Percentiles rank a stretch among this genome's conserved stretches.
Evolutionary conservation across 495 filamentous ascomycete species (phyloP).

Genomic region (Terfezia boudieri): DNA sequence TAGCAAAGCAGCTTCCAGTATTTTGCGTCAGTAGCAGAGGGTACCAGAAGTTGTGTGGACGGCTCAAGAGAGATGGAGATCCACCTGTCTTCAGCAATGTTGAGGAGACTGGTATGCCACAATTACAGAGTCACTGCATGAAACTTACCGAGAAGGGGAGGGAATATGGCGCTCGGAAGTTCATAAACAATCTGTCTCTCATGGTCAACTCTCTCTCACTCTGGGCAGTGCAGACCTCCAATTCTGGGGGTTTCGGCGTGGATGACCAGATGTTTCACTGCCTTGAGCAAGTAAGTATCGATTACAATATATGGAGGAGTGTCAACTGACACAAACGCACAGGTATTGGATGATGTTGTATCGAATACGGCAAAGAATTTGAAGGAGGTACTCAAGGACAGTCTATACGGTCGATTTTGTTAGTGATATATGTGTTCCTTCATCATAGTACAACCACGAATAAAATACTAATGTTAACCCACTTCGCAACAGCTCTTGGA

Average conservation of each 20-base stretch:
- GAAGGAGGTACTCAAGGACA: background rate
- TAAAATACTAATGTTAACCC: background rate
- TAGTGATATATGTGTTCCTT: background rate
- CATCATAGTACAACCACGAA: background rate
- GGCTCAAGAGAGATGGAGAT: constrained; percentile 26
- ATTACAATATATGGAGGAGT: background rate
- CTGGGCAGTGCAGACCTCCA: constrained; percentile 25
- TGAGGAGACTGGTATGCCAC: constrained; percentile 34
- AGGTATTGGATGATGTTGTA: background rate
- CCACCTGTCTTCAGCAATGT: constrained; percentile 26
- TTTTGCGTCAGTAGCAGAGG: constrained; percentile 38
- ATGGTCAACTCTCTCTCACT: constrained; percentile 31
- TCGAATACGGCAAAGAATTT: background rate
- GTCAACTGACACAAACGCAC: background rate
- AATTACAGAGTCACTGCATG: constrained; percentile 33
- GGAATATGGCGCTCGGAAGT: constrained; percentile 22
- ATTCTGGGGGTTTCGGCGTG: constrained; percentile 1
- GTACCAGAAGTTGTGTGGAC: constrained; percentile 37
- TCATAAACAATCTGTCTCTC: constrained; percentile 28
- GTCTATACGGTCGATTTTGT: background rate
- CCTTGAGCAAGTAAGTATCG: background rate
- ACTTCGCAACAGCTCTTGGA: background rate
- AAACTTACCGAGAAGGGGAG: constrained; percentile 29
- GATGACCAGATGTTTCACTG: background rate
- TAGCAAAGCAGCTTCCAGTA: constrained; percentile 31